Percentiles rank a stretch among this genome's conserved stretches.
These are phyloP conservation scores for Quillaja saponaria DNA, from an alignment of 306 rosid genomes.

Conservation along the genomic window DNA sequence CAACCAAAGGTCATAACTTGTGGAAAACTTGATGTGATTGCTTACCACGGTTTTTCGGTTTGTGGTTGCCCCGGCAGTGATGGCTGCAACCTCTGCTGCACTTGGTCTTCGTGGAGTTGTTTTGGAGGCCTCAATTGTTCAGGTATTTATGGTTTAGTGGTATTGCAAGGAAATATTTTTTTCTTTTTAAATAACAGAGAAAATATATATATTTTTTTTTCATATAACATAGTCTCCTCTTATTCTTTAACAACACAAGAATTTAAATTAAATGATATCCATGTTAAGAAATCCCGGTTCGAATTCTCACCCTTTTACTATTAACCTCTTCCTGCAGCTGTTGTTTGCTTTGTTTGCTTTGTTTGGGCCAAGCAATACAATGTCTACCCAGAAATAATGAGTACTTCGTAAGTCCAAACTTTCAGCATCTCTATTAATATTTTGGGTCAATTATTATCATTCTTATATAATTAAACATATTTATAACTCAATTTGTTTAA, in stretches of 20 bases:
- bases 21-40: neutral
- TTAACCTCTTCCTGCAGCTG: constrained; percentile 32
- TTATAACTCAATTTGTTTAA: too few relatives aligned
- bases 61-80: constrained; percentile 29
- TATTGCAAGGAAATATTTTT: neutral
- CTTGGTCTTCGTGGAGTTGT: constrained; percentile 32
- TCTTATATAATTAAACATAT: too few relatives aligned
- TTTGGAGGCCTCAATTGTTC: constrained; percentile 26
- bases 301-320: too few relatives aligned
- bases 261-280: too few relatives aligned
- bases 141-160: too few relatives aligned
- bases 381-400: constrained; percentile 27
- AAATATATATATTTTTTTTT: neutral
- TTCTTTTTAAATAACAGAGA: too few relatives aligned
- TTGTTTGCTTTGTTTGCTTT: constrained; percentile 24
- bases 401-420: constrained; percentile 38
- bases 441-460: too few relatives aligned
- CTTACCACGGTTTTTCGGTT: constrained; percentile 23
- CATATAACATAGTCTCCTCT: too few relatives aligned
- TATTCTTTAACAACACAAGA: too few relatives aligned
- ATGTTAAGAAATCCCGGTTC: too few relatives aligned
- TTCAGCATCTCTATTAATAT: too few relatives aligned
- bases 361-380: constrained; percentile 29
- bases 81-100: constrained; percentile 29
- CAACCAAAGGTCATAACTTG: constrained; percentile 29